Evolutionary conservation across 2,329 filamentous ascomycete species (phyloP).

Genomic region (Alternaria brassicicola): DNA sequence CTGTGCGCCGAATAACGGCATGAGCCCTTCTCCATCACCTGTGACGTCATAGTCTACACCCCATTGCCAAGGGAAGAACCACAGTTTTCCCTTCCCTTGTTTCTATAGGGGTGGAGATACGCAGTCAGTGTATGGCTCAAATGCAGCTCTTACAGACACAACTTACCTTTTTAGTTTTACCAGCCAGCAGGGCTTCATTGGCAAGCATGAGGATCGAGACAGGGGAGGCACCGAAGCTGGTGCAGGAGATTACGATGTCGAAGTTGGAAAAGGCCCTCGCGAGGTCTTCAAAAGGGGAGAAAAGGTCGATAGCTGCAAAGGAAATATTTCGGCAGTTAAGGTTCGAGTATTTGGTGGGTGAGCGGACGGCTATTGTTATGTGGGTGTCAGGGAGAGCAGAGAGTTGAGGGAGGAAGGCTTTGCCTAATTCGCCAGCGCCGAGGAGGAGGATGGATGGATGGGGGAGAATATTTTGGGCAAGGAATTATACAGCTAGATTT

Average conservation of each 20-base stretch:
- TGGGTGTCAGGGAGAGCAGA: slow-evolving; percentile 52
- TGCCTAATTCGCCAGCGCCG: slow-evolving; percentile 70
- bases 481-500: too few relatives aligned
- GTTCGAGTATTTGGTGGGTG: slow-evolving; percentile 51
- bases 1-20: slow-evolving; percentile 73
- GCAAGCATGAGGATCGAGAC: slow-evolving; percentile 66
- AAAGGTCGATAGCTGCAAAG: slow-evolving; percentile 54
- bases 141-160: too few relatives aligned
- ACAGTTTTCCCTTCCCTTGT: slow-evolving; percentile 12
- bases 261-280: slow-evolving; percentile 50
- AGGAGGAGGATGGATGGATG: slow-evolving; percentile 60
- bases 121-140: too few relatives aligned
- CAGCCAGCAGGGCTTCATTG: slow-evolving; percentile 60
- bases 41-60: slow-evolving; percentile 74
- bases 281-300: slow-evolving; percentile 35
- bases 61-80: slow-evolving; percentile 75
- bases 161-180: slow-evolving; percentile 46
- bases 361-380: slow-evolving; percentile 63
- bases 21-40: slow-evolving; percentile 60
- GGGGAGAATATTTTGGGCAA: background rate
- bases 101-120: too few relatives aligned
- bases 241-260: slow-evolving; percentile 64
- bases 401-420: slow-evolving; percentile 61
- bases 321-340: slow-evolving; percentile 37
- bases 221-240: slow-evolving; percentile 63